phyloP scores from a whole-genome alignment of 2,329 filamentous ascomycete genomes.

The Diaporthe eres region DNA sequence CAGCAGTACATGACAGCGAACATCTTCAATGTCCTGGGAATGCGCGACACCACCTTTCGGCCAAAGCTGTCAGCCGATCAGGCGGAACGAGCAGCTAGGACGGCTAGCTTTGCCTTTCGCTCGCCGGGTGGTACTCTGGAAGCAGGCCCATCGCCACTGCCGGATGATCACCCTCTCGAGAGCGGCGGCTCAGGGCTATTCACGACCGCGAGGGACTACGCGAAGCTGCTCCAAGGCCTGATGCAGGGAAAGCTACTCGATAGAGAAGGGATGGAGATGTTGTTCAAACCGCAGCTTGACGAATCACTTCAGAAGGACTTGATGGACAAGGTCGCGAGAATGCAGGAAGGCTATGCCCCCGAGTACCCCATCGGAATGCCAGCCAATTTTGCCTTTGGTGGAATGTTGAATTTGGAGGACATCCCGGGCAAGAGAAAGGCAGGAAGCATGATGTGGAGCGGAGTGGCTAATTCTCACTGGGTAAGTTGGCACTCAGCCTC shows the following conservation, averaged over 20 bases:
- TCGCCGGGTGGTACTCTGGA: constrained; percentile 3
- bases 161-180: constrained; percentile 38
- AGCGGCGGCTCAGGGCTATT: constrained; percentile 48
- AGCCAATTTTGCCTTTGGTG: constrained; percentile 32
- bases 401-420: constrained; percentile 38
- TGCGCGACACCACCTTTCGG: constrained; percentile 46
- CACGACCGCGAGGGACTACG: constrained; percentile 43
- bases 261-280: constrained; percentile 32
- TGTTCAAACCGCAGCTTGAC: constrained; percentile 46
- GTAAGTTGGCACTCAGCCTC: neutral
- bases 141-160: constrained; percentile 15
- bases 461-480: constrained; percentile 33
- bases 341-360: neutral
- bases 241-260: constrained; percentile 41
- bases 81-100: neutral
- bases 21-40: constrained; percentile 44
- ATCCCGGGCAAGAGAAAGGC: constrained; percentile 34
- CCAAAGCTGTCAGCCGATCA: constrained; percentile 36
- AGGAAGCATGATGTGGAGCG: constrained; percentile 40
- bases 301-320: constrained; percentile 39
- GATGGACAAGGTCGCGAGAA: constrained; percentile 19
- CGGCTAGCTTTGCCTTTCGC: constrained; percentile 21
- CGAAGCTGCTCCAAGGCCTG: constrained; percentile 43
- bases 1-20: constrained; percentile 46
- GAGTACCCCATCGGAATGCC: constrained; percentile 22